A percentile compares a stretch with the other conserved stretches of the same genome.
These are phyloP conservation scores for Colletotrichum tamarilloi DNA, from an alignment of 2,329 filamentous ascomycete species.

Conservation along the genomic window DNA sequence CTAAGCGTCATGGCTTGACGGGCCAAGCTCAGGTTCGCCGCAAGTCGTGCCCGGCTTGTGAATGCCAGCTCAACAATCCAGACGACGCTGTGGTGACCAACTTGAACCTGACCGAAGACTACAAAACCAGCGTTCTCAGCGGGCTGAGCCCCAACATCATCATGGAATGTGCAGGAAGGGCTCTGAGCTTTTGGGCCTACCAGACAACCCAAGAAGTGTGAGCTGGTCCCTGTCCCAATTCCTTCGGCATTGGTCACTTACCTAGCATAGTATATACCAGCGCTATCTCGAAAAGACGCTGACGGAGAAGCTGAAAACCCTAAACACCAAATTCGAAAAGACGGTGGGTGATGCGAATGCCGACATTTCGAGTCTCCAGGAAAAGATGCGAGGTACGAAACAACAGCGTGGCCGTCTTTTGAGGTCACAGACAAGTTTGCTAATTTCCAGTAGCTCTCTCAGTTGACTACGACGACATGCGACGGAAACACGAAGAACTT, in stretches of 20 bases:
- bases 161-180: conserved; percentile 87
- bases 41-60: conserved; percentile 79
- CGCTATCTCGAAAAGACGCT: conserved; percentile 78
- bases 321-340: conserved; percentile 77
- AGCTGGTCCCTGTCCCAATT: conserved; percentile 38
- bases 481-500: conserved; percentile 79
- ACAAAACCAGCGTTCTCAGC: conserved; percentile 87
- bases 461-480: conserved; percentile 70
- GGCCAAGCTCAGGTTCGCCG: conserved; percentile 62
- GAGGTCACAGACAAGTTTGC: conserved; percentile 33
- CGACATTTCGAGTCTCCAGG: conserved; percentile 74
- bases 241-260: conserved; percentile 11
- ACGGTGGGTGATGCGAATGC: conserved; percentile 79
- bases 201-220: conserved; percentile 88
- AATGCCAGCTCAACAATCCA: conserved; percentile 72
- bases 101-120: conserved; percentile 85
- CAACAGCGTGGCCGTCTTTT: not conserved
- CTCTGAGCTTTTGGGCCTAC: conserved; percentile 87
- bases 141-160: conserved; percentile 84
- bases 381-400: conserved; percentile 70
- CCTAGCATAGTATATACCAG: conserved; percentile 74
- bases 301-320: conserved; percentile 74
- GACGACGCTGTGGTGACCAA: conserved; percentile 80
- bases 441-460: conserved; percentile 58
- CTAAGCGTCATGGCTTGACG: conserved; percentile 72